Base-by-base conservation (phyloP, 495 filamentous ascomycete species). In the Aspergillus saccharolyticus region DNA sequence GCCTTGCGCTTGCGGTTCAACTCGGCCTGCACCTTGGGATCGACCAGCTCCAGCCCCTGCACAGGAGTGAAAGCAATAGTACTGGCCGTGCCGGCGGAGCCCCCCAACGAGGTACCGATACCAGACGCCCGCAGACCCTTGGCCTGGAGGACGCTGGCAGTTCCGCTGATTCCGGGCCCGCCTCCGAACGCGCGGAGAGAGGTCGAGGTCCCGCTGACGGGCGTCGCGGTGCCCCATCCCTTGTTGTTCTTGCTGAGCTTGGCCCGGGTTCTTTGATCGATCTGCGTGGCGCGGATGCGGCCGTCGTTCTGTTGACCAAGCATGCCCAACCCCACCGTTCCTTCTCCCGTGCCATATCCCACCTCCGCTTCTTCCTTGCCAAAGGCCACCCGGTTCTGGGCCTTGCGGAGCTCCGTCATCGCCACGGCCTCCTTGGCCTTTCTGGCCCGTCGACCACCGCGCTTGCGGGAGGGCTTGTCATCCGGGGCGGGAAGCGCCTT, bases 401-500 rank as follows among this genome's bases (percentile, higher is more conserved):
- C 91, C 66, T 97, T 97, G 55, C 91, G 88, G 28, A 98, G 77
- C 55, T 98, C 94, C 2, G 94, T 98, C 91, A 97, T 96, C 57
- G 94, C 93, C 6, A 88, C 88, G 9, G 92, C 91, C 75, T 97
- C 95, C 79, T 98, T 98, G 57, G 92, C 94, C 70, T 96, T 96
- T 42, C 94, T 83, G 4, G 92, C 94, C 58, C 92, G 81, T 24
- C 95, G 80, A 48, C 94, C 94, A 70, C 94, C 94, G 61, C 94
- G 89, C 74, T 98, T 98, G 18, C 91, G 78, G 16, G 90, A 85
- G 15, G 89, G 94, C 72, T 97, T 98, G 68, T 98, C 94, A 69
- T 97, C 94, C 0, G 94, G 94, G 2, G 90, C 91, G 10, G 94
- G 94, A 9, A 98, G 82, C 0, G 94, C 94, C 59, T 90, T 87